Percentiles rank a stretch among this genome's conserved stretches.
These are phyloP conservation scores for Grigorovia transvaalensis DNA, from an alignment of 805 yeast species.

Conservation along the genomic window DNA sequence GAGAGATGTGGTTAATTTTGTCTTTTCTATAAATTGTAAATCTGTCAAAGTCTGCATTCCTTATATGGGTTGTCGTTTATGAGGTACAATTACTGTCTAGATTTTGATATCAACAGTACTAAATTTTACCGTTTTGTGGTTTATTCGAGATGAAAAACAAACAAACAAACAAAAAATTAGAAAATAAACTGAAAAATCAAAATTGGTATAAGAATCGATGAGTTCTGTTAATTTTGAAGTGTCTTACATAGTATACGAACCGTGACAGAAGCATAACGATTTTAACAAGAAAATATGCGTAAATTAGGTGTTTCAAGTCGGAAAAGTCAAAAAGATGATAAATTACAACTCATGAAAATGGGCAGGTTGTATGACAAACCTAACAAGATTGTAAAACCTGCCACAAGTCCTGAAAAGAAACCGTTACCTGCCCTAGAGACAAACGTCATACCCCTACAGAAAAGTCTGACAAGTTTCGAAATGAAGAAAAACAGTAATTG, in stretches of 20 bases:
- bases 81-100: too few species aligned
- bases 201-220: too few species aligned
- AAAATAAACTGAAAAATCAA: not conserved
- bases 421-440: not conserved
- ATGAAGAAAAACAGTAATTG: not conserved
- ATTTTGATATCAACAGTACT: not conserved
- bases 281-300: too few species aligned
- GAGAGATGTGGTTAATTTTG: conserved; percentile 1
- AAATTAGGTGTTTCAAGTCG: too few species aligned
- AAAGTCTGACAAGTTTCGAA: not conserved
- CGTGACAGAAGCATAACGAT: too few species aligned
- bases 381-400: not conserved
- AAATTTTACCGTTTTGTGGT: not conserved
- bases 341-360: too few species aligned
- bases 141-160: too few species aligned
- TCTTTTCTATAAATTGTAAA: not conserved
- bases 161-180: not conserved
- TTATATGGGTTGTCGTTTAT: too few species aligned
- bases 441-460: not conserved
- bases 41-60: not conserved
- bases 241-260: too few species aligned
- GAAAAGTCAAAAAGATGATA: too few species aligned
- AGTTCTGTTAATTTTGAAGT: too few species aligned
- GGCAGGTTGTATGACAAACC: not conserved
- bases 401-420: conserved; percentile 13